Evolutionary conservation across 345 rosid species (phyloP).

Genomic region (Acer yangbiense): DNA sequence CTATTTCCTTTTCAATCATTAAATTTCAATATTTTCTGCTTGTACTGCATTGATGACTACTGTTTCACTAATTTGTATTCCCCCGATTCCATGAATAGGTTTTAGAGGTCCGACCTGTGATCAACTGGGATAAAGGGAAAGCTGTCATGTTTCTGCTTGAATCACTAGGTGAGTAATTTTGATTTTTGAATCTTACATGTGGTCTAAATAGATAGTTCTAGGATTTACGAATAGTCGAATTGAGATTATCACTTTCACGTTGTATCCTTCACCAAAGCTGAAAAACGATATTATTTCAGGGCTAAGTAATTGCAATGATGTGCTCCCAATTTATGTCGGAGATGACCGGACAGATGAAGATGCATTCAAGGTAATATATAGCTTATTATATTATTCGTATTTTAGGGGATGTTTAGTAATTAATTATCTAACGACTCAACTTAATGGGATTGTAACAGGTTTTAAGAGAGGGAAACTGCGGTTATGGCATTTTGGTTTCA

Average conservation of each 20-base stretch:
- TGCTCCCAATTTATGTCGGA: constrained; percentile 94
- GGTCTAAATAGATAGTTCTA: background rate
- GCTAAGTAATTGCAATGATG: constrained; percentile 64
- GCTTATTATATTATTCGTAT: background rate
- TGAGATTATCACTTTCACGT: background rate
- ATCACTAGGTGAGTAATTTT: constrained; percentile 68
- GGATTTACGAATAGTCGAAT: background rate
- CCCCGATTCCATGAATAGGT: constrained; percentile 49
- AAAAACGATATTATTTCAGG: constrained; percentile 39
- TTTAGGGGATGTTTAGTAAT: background rate
- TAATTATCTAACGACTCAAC: background rate
- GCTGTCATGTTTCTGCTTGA: constrained; percentile 87
- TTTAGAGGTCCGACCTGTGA: constrained; percentile 88
- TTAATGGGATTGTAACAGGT: constrained; percentile 45
- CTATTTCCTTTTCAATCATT: background rate
- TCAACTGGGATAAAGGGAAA: constrained; percentile 97
- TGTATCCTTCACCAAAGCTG: background rate
- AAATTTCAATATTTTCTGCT: background rate
- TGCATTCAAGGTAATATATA: constrained; percentile 71
- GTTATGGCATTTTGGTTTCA: constrained; percentile 84
- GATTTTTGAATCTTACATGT: background rate
- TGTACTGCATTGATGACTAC: background rate
- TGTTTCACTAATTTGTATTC: constrained; percentile 1
- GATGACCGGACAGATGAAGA: constrained; percentile 98
- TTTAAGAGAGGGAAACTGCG: constrained; percentile 69